These are phyloP conservation scores for Aspergillus ruber DNA, from an alignment of 2,329 filamentous ascomycete genomes.

Conservation along the genomic window DNA sequence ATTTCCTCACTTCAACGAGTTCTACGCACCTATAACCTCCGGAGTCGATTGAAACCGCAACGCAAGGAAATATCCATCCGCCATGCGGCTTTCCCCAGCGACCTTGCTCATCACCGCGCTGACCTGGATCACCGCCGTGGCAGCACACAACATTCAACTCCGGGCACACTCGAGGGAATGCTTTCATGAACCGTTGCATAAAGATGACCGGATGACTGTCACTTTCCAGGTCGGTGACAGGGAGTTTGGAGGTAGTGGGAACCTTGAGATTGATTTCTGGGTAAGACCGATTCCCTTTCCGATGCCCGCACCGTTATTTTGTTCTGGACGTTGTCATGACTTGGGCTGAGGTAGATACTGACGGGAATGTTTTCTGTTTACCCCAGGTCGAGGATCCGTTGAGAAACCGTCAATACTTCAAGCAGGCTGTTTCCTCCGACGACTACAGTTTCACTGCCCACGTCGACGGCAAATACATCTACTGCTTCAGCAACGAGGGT, in stretches of 20 bases:
- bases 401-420: slow-evolving; percentile 68
- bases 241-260: slow-evolving; percentile 90
- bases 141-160: slow-evolving; percentile 93
- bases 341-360: slow-evolving; percentile 5
- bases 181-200: slow-evolving; percentile 90
- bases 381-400: slow-evolving; percentile 69
- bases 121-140: slow-evolving; percentile 52
- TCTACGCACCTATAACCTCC: background rate
- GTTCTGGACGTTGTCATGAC: background rate
- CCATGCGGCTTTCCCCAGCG: slow-evolving; percentile 37
- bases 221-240: slow-evolving; percentile 97
- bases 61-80: slow-evolving; percentile 5
- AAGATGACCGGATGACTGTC: slow-evolving; percentile 96
- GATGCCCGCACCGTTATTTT: background rate
- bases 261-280: slow-evolving; percentile 97
- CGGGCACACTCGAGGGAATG: slow-evolving; percentile 91
- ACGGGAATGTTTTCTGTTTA: background rate
- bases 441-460: slow-evolving; percentile 86
- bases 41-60: background rate
- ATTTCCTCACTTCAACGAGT: slow-evolving; percentile 1
- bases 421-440: slow-evolving; percentile 77
- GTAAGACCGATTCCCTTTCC: slow-evolving; percentile 48
- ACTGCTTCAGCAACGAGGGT: slow-evolving; percentile 99
- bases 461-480: slow-evolving; percentile 80
- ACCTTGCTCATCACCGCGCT: slow-evolving; percentile 48